phyloP scores from a whole-genome alignment of 352 stramenopile genomes.

The Phytophthora ohioensis region DNA sequence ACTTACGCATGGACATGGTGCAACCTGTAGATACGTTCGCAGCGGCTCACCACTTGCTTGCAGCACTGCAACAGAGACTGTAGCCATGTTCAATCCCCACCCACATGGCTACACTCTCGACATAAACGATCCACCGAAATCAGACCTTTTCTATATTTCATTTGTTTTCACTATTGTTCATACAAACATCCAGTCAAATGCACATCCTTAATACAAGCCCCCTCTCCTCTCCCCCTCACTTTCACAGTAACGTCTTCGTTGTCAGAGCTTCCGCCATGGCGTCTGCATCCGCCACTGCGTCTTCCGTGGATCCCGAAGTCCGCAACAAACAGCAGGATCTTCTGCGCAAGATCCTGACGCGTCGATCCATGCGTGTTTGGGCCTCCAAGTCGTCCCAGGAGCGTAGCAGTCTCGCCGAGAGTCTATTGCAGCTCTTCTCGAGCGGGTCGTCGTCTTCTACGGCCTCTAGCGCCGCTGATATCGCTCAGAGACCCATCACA shows the following conservation, averaged over 20 bases:
- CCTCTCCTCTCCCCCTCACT: constrained; percentile 24
- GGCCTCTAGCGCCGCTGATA: constrained; percentile 15
- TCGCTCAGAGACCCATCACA: constrained; percentile 58
- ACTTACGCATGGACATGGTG: constrained; percentile 48
- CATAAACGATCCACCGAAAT: constrained; percentile 21
- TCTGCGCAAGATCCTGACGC: constrained; percentile 56
- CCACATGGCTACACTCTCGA: constrained; percentile 13
- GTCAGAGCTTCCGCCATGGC: constrained; percentile 20
- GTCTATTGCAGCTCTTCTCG: constrained; percentile 71
- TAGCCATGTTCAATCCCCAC: constrained; percentile 22
- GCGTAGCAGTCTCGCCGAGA: constrained; percentile 56
- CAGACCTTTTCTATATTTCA: constrained; percentile 23
- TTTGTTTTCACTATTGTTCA: constrained; percentile 6
- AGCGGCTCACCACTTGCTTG: constrained; percentile 28
- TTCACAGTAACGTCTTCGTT: constrained; percentile 8
- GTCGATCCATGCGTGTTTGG: constrained; percentile 64
- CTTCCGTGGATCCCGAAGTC: not conserved
- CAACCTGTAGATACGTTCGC: constrained; percentile 46
- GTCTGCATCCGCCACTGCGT: constrained; percentile 12
- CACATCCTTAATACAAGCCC: constrained; percentile 26
- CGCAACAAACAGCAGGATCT: constrained; percentile 32
- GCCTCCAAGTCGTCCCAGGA: constrained; percentile 67
- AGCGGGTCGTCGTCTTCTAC: constrained; percentile 40
- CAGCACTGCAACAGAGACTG: constrained; percentile 21
- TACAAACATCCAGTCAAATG: constrained; percentile 19